Evolutionary conservation across 371 early-diverging fungal species (phyloP), one percentile per base, ranked within the genome.

Genomic region (Syncephalastrum contaminatum): DNA sequence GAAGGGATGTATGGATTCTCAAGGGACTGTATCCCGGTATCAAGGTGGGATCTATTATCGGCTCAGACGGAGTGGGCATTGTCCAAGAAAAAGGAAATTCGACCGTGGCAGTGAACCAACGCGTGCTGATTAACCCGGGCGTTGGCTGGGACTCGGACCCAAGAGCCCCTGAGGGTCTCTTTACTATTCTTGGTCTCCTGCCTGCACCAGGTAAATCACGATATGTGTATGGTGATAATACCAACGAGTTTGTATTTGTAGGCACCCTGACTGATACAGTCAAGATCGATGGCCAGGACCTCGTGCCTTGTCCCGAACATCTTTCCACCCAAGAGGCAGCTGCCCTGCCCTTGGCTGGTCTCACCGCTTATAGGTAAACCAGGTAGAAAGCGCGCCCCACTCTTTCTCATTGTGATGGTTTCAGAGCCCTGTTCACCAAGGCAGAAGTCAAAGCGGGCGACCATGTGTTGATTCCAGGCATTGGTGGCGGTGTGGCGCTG

Each of bases 401-500:
- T 15, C 50, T 3, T 36, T n/a, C 19, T 22, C 20, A 43, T 43
- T 25, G 41, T 48, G 14, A 3, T 30, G 3, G 14, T 16, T 46
- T 48, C 24, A 73, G 85, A 45, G 86, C 83, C 14, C 51, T 75
- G 4, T 83, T 85, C 43, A 82, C 84, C 16, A 85, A 85, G 46
- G 87, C 79, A 2, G 58, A 77, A 20, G 80, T 87, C 19, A 58
- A 63, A 48, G 60, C 67, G 15, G 87, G 79, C 8, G 78, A 84
- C 18, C 76, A 80, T 60, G 84, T 90, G 3, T 63, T 90, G n/a
- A 74, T 90, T 45, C 82, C 88, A 20, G 90, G 90, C 36, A 88
- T 90, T 62, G 87, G 84, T 18, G 90, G 90, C 43, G 90, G 90
- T 51, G 90, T 90, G 36, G 90, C 90, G 0, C 59, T 88, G 24